Evolutionary conservation across 139 green algal species (phyloP), one percentile per base, ranked within the genome.

Genomic region (Mesotaenium endlicherianum): DNA sequence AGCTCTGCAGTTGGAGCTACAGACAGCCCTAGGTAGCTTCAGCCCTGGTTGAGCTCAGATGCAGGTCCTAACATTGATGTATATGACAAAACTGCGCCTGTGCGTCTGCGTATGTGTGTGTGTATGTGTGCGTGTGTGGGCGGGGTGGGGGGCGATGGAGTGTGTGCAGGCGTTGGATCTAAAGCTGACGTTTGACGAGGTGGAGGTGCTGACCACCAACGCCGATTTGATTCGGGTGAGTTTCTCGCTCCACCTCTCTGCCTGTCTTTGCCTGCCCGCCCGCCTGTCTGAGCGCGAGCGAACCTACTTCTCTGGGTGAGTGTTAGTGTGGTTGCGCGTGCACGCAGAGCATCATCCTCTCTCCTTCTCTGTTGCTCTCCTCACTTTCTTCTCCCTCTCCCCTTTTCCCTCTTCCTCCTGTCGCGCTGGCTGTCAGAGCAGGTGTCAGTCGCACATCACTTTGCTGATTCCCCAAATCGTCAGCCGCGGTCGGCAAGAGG

Each of bases 221-320:
- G 41, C 38, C 20, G 84, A 87, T 14, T 58, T 88, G 38, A 85
- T 85, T 71, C 71, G 79, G 74, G 82, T 88, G 30, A 60, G 77
- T n/a, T 16, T 80, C 59, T 38, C 11, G 14, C 50, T 16, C 44
- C 71, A 75, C 44, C 50, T 80, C 11, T 72, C 31, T 76, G 20
- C n/a, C 31, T 76, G 20, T 74, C 20, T 64, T 72, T 76, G 30
- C n/a, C 31, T 76, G 67, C 31, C 53, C 26, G 26, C 53, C 20
- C 53, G 20, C 53, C 26, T 64, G 26, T 64, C 53, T 64, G 26
- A 20, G 26, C 26, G 26, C 26, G 20, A 20, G 26, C 20, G 20
- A 64, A 20, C 26, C 20, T 34, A 64, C 26, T 64, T 20, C 20
- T 64, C 53, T 26, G 26, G 20, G 53, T 34, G 26, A 64, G 20